Conservation (phyloP, 2,329 filamentous ascomycete species). For the Talaromyces sp. region DNA sequence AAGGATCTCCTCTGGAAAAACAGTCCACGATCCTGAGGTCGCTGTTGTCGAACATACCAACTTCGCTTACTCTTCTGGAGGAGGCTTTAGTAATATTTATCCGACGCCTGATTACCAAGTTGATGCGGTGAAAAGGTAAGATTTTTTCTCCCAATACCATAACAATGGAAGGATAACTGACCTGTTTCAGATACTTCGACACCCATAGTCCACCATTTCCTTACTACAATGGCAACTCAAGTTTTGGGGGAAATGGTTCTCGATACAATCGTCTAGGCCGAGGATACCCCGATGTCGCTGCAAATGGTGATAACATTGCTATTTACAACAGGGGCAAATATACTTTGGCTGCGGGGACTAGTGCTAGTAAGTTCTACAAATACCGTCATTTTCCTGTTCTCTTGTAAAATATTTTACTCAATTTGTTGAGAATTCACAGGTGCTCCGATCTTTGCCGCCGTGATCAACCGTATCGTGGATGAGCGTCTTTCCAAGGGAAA, state of each 20-base stretch:
- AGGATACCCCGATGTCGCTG: conserved; percentile 58
- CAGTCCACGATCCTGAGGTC: neutral
- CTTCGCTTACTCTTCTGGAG: neutral
- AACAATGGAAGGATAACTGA: neutral
- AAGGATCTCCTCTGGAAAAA: neutral
- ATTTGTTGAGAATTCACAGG: conserved; percentile 25
- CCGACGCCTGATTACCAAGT: conserved; percentile 39
- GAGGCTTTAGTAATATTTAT: conserved; percentile 44
- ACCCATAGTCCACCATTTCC: neutral
- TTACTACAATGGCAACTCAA: neutral
- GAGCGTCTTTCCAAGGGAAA: conserved; percentile 50
- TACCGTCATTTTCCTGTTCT: no score
- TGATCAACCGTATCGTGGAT: conserved; percentile 60
- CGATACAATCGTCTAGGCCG: conserved; percentile 48
- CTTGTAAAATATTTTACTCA: no score
- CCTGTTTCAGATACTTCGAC: neutral
- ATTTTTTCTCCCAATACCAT: neutral
- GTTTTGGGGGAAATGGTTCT: conserved; percentile 14
- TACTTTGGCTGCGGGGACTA: conserved; percentile 6
- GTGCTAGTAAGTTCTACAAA: conserved; percentile 24
- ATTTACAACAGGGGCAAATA: neutral
- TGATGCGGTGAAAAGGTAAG: conserved; percentile 34
- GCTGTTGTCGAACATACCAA: neutral
- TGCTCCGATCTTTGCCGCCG: conserved; percentile 52
- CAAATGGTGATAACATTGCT: conserved; percentile 29